A percentile compares a stretch with the other conserved stretches of the same genome.
Evolutionary conservation across 2,329 filamentous ascomycete species (phyloP).

Genomic region (Cladosporium sp.): DNA sequence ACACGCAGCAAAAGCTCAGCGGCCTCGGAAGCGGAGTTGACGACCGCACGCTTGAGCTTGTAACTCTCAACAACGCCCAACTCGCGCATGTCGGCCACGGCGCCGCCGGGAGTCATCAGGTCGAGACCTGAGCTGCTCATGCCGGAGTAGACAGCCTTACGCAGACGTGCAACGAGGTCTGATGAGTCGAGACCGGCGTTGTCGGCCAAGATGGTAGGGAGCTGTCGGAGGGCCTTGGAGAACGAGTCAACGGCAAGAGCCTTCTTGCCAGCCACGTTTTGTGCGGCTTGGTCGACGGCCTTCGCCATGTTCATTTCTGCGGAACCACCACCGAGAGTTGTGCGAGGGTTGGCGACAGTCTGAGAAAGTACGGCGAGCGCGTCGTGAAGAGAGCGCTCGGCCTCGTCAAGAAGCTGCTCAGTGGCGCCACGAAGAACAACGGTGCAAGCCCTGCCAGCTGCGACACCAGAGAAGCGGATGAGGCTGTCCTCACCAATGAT

Average conservation of each 20-base stretch:
- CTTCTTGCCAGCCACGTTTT: conserved; percentile 94
- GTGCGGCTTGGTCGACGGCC: conserved; percentile 88
- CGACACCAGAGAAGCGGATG: conserved; percentile 95
- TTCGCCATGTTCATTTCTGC: conserved; percentile 99
- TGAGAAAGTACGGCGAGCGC: conserved; percentile 94
- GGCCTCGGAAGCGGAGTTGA: conserved; percentile 91
- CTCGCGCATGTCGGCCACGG: conserved; percentile 93
- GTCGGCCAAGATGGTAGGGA: conserved; percentile 94
- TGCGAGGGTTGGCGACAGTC: conserved; percentile 89
- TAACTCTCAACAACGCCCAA: conserved; percentile 95
- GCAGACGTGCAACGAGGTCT: conserved; percentile 83
- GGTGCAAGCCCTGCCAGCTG: conserved; percentile 89
- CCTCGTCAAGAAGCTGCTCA: conserved; percentile 93
- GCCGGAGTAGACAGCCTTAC: conserved; percentile 92
- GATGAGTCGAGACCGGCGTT: conserved; percentile 95
- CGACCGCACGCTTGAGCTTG: conserved; percentile 97
- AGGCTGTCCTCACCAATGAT: conserved; percentile 97
- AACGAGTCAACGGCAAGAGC: conserved; percentile 90
- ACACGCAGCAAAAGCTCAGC: conserved; percentile 92
- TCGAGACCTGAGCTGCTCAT: conserved; percentile 90
- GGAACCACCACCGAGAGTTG: conserved; percentile 90
- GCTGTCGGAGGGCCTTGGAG: conserved; percentile 79
- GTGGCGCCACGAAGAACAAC: conserved; percentile 95
- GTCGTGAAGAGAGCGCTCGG: conserved; percentile 92
- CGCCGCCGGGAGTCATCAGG: conserved; percentile 81